Evolutionary conservation across 768 basidiomycete genomes (phyloP), one percentile per base, ranked within the genome.

Genomic region (Termitomyces sp.): DNA sequence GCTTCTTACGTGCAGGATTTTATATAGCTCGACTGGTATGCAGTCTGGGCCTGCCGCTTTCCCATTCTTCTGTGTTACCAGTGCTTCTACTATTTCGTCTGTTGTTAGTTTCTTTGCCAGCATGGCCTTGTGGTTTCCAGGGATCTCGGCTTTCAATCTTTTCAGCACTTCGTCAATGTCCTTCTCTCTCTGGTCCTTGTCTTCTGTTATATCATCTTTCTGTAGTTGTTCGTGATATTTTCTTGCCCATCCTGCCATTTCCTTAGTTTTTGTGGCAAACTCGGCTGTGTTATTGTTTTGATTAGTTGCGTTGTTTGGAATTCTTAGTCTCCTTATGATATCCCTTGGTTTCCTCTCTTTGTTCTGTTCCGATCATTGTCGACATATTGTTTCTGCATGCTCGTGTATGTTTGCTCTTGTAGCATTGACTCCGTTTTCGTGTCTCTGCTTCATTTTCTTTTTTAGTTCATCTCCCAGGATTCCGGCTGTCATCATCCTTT

Each of bases 371-470:
- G 18, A 43, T n/a, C n/a, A 43, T 20, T 43, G n/a, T 9, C 13
- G 9, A 5, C 43, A 41, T n/a, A 41, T 8, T 9, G 43, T n/a
- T 43, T 43, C 9, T 10, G 43, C 6, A 20, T 43, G 10, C 0
- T 9, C 4, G 6, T 43, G 9, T 7, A 4, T n/a, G 9, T 43
- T 43, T 7, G 18, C 40, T 3, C 7, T 18, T 6, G 40, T 41
- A 1, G 1, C 0, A 0, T 41, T 18, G 1, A 1, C n/a, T 1
- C 16, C 6, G 6, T 5, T n/a, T 0, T 41, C 8, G 1, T 18
- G 18, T 41, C 18, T 41, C 6, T 18, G 6, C n/a, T 3, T 38
- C 4, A 38, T 0, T 3, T 38, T 41, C 3, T 7, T 7, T 6
- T 41, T 41, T 3, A 41, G 6, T 18, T n/a, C 18, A 8, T 41